Evolutionary conservation across 441 rosid genomes (phyloP).

Genomic region (Pelargonium australe): DNA sequence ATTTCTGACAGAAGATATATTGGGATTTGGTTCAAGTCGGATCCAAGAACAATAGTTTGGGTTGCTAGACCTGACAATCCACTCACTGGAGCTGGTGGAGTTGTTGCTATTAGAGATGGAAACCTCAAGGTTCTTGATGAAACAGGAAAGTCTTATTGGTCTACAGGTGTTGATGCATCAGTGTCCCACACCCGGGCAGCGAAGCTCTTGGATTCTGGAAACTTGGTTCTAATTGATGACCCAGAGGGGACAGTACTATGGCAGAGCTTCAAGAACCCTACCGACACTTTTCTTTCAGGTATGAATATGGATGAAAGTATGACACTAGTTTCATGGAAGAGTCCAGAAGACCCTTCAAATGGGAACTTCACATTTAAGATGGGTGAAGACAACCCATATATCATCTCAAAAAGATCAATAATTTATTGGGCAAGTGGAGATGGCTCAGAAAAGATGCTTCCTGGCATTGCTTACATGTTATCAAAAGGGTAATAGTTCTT

Average conservation of each 20-base stretch:
- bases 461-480: slow-evolving; percentile 31
- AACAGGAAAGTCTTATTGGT: slow-evolving; percentile 25
- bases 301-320: slow-evolving; percentile 44
- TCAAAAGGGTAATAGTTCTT: slow-evolving; percentile 27
- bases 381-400: slow-evolving; percentile 33
- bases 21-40: slow-evolving; percentile 47
- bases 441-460: slow-evolving; percentile 39
- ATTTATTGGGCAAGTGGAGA: slow-evolving; percentile 42
- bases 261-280: slow-evolving; percentile 61
- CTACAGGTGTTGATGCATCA: slow-evolving; percentile 22
- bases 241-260: slow-evolving; percentile 22
- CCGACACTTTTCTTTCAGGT: slow-evolving; percentile 72
- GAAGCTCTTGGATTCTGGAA: slow-evolving; percentile 48
- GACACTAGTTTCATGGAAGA: slow-evolving; percentile 42
- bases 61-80: slow-evolving; percentile 54
- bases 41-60: slow-evolving; percentile 49
- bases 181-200: slow-evolving; percentile 16
- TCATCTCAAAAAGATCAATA: slow-evolving; percentile 30
- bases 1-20: slow-evolving; percentile 36
- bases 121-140: slow-evolving; percentile 32
- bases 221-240: slow-evolving; percentile 33
- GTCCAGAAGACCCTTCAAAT: slow-evolving; percentile 37
- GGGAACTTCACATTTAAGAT: slow-evolving; percentile 46
- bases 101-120: slow-evolving; percentile 30
- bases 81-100: slow-evolving; percentile 23